A percentile compares a stretch with the other conserved stretches of the same genome.
These are phyloP conservation scores for Starmerella geochares DNA, from an alignment of 805 yeast species.

Conservation along the genomic window DNA sequence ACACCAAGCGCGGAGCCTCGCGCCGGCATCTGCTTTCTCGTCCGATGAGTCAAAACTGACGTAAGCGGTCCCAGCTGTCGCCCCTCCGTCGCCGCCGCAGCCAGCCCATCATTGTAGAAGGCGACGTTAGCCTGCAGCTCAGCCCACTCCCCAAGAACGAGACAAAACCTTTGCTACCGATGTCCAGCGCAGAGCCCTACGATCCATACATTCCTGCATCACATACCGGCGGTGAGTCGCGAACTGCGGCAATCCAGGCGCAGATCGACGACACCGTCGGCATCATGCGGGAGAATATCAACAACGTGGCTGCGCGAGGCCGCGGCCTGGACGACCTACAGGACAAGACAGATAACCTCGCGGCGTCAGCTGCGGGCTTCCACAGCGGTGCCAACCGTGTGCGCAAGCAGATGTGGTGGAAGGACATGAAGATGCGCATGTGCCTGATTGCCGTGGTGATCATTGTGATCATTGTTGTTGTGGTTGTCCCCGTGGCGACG, in stretches of 20 bases:
- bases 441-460: constrained; percentile 71
- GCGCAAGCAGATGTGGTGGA: constrained; percentile 98
- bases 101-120: background rate
- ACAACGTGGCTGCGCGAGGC: constrained; percentile 90
- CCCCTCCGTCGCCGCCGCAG: constrained; percentile 6
- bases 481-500: constrained; percentile 86
- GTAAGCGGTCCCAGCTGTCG: background rate
- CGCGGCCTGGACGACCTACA: constrained; percentile 86
- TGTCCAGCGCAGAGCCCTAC: constrained; percentile 75
- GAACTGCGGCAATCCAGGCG: constrained; percentile 78
- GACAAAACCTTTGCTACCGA: too few species aligned
- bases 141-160: background rate
- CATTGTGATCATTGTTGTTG: constrained; percentile 70
- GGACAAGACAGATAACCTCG: constrained; percentile 85
- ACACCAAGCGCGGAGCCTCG: too few species aligned
- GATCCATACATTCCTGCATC: constrained; percentile 67
- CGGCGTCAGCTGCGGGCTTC: constrained; percentile 86
- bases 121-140: background rate
- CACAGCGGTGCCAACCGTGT: constrained; percentile 95
- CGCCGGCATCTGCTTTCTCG: too few species aligned
- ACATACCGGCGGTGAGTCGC: constrained; percentile 26
- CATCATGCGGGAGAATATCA: constrained; percentile 93
- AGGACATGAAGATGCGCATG: constrained; percentile 91
- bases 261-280: constrained; percentile 95
- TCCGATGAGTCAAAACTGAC: too few species aligned